A percentile compares a stretch with the other conserved stretches of the same genome.
These are phyloP conservation scores for Candida sp. DNA, from an alignment of 1,139 yeast genomes.

Conservation along the genomic window DNA sequence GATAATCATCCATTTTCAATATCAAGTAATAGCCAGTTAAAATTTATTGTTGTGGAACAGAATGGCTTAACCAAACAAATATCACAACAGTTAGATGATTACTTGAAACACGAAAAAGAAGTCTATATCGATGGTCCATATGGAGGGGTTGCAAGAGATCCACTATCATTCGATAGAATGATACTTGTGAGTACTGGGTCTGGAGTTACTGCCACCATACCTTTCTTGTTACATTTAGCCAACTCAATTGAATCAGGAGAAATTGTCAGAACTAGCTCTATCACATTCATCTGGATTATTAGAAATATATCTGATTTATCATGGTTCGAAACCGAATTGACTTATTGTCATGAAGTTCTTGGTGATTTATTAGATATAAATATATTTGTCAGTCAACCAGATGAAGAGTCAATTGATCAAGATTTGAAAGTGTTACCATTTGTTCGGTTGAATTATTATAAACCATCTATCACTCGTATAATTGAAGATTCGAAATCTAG, in stretches of 20 bases:
- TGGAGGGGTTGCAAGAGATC: constrained; percentile 55
- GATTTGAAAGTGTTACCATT: neutral
- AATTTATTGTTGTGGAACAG: constrained; percentile 48
- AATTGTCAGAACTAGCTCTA: constrained; percentile 16
- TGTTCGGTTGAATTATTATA: constrained; percentile 17
- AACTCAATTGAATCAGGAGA: constrained; percentile 11
- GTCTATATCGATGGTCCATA: constrained; percentile 63
- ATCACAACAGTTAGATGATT: constrained; percentile 24
- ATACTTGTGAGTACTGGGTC: constrained; percentile 47
- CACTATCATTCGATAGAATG: constrained; percentile 46
- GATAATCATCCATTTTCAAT: constrained; percentile 67
- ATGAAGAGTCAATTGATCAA: constrained; percentile 11
- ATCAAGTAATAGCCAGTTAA: constrained; percentile 37
- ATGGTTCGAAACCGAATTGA: constrained; percentile 46
- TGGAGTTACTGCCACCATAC: constrained; percentile 54
- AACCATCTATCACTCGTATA: constrained; percentile 29
- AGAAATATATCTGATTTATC: constrained; percentile 29
- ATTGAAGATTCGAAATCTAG: constrained; percentile 14
- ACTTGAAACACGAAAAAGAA: constrained; percentile 18
- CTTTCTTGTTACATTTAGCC: constrained; percentile 35
- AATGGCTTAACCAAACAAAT: constrained; percentile 46
- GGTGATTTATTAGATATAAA: constrained; percentile 22
- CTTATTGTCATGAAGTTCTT: constrained; percentile 18
- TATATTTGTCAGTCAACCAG: constrained; percentile 16
- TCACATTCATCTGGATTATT: constrained; percentile 52